Evolutionary conservation across 2,329 filamentous ascomycete genomes (phyloP), one percentile per base, ranked within the genome.

Genomic region (Fusarium graminum): DNA sequence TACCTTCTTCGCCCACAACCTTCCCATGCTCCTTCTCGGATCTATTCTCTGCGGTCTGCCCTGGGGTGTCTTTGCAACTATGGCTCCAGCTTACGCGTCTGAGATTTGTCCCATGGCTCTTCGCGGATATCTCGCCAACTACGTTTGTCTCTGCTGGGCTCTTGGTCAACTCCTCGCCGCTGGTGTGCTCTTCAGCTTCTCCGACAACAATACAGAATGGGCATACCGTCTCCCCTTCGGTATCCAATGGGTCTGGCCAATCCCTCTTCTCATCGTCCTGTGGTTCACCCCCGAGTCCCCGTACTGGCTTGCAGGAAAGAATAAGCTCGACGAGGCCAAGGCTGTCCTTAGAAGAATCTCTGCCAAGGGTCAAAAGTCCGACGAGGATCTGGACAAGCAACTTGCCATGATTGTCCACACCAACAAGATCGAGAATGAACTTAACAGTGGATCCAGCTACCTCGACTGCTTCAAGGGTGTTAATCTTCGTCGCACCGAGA

Each of bases 351-450:
- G 62, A 16, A 63, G 76, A 1, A 72, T 79, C 1, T 72, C 76
- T 0, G 81, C 86, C 43, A 61, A 46, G 40, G 45, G 47, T 6
- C 36, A 13, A 0, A 62, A 62, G 14, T 38, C 57, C 0, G 56
- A 86, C 88, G 62, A 87, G 57, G 42, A 72, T 75, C 58, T 63
- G 9, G 36, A 68, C 1, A 75, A 77, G 26, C 74, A 78, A 34
- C 76, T 82, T 64, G 73, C 78, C 51, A 93, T 94, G 90, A 96
- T 96, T 86, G 86, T 91, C 7, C 76, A 81, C 43, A 83, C 81
- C 3, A 76, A 80, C 56, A 75, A 80, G 54, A 71, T 82, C 1
- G 83, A 85, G 62, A 75, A 77, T 50, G 73, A 78, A 36, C 70
- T 79, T 39, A 74, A 73, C 6, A 63, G 70, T 0, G 81, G 80